Base-by-base conservation (phyloP, 495 filamentous ascomycete species). In the Penicillium pulvis region DNA sequence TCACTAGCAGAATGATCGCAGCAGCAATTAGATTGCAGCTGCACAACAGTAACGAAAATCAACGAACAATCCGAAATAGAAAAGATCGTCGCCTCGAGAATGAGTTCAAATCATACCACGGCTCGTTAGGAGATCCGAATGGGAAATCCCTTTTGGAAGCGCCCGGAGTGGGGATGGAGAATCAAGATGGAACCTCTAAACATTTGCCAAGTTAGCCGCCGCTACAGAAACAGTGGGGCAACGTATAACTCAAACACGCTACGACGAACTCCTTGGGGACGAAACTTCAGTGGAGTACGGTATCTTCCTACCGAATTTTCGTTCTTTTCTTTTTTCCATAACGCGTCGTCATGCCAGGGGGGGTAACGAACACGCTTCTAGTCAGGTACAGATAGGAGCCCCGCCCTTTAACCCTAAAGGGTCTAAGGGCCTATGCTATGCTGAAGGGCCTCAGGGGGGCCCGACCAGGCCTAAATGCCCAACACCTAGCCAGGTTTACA, bases 211-310 rank as follows among this genome's bases (percentile, higher is more conserved):
- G 57, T 58, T 63, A 64, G 56, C 66, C 62, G 59, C 59, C 52
- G 60, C 61, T 45, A 44, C 57, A 55, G 60, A 51, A 23, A 26
- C 14, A 44, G 61, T 62, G 64, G 65, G 57, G 55, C 48, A 36
- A 39, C 43, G 55, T 68, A 23, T 68, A 66, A 39, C 55, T 68
- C 67, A 70, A 70, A 70, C 67, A 64, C 67, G 55, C 67, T 67
- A 66, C 48, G 33, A 62, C 65, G 62, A 70, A 68, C 65, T 58
- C 61, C 53, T 48, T 47, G 23, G 45, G 23, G 23, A 41, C 55
- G 55, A 61, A 63, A 63, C 60, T 42, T 42, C 51, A 9, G 35
- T 53, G 35, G 51, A 42, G 14, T 43, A 23, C 31, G 20, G 51
- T 42, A 51, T 35, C 49, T 49, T 14, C 33, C 6, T 36, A 52